phyloP scores from a whole-genome alignment of 129 eudicot species.

The Chrysanthemum lavandulifolium region DNA sequence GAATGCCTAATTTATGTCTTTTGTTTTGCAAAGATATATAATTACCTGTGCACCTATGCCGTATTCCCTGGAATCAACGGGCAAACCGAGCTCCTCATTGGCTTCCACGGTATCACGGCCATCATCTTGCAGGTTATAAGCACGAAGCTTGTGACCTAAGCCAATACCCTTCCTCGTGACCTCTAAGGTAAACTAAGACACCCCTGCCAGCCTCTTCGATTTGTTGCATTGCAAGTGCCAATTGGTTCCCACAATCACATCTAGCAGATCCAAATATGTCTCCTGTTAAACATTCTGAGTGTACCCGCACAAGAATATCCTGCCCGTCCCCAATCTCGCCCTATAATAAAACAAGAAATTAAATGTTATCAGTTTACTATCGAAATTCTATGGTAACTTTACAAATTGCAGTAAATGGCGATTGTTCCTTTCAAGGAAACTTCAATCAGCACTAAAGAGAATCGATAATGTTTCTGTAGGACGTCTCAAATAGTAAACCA shows the following conservation, averaged over 20 bases:
- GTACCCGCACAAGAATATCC: slow-evolving; percentile 59
- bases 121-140: slow-evolving; percentile 92
- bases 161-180: slow-evolving; percentile 98
- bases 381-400: not conserved
- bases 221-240: slow-evolving; percentile 79
- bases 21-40: not conserved
- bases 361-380: not conserved
- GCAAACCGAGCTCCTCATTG: slow-evolving; percentile 93
- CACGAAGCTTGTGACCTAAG: slow-evolving; percentile 96
- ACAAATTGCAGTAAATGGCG: not conserved
- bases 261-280: slow-evolving; percentile 99
- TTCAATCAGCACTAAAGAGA: not conserved
- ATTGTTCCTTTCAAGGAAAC: not conserved
- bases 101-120: slow-evolving; percentile 99
- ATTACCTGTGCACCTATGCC: slow-evolving; percentile 66
- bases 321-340: slow-evolving; percentile 59
- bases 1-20: not conserved
- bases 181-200: slow-evolving; percentile 51
- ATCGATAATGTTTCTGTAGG: not conserved
- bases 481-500: not conserved
- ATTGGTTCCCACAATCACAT: slow-evolving; percentile 90
- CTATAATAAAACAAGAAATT: slow-evolving; percentile 19
- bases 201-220: slow-evolving; percentile 59
- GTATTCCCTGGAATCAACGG: slow-evolving; percentile 80
- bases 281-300: slow-evolving; percentile 81